Conservation (phyloP, 2,329 filamentous ascomycete species). For the Rutstroemia sydowiana region DNA sequence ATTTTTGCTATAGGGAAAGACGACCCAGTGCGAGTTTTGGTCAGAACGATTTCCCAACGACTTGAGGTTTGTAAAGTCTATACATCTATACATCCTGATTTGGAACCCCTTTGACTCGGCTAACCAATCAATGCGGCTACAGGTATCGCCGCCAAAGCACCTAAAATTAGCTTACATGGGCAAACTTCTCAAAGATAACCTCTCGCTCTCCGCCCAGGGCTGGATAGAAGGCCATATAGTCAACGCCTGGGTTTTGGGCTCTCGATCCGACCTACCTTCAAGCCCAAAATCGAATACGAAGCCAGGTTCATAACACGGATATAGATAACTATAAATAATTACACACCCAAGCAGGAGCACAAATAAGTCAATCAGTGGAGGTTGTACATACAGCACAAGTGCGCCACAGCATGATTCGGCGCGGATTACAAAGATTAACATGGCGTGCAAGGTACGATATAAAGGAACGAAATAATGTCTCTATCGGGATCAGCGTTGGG, state of each 20-base stretch:
- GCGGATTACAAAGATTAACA: too few species aligned
- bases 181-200: constrained; percentile 64
- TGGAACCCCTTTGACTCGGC: not conserved
- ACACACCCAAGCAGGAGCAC: too few species aligned
- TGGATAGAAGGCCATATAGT: constrained; percentile 71
- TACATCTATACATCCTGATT: not conserved
- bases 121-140: not conserved
- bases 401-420: too few species aligned
- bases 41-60: constrained; percentile 55
- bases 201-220: constrained; percentile 59
- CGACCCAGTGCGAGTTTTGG: constrained; percentile 58
- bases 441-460: too few species aligned
- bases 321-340: too few species aligned
- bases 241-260: constrained; percentile 45
- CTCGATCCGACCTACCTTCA: not conserved
- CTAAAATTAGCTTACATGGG: constrained; percentile 76
- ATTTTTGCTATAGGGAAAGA: constrained; percentile 47
- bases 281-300: not conserved
- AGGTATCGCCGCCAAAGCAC: constrained; percentile 49
- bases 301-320: too few species aligned
- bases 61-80: constrained; percentile 50
- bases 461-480: too few species aligned
- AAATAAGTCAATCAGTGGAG: too few species aligned
- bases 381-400: too few species aligned
- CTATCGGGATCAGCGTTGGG: too few species aligned